phyloP scores from a whole-genome alignment of 1,139 yeast species.

The Yarrowia galli region DNA sequence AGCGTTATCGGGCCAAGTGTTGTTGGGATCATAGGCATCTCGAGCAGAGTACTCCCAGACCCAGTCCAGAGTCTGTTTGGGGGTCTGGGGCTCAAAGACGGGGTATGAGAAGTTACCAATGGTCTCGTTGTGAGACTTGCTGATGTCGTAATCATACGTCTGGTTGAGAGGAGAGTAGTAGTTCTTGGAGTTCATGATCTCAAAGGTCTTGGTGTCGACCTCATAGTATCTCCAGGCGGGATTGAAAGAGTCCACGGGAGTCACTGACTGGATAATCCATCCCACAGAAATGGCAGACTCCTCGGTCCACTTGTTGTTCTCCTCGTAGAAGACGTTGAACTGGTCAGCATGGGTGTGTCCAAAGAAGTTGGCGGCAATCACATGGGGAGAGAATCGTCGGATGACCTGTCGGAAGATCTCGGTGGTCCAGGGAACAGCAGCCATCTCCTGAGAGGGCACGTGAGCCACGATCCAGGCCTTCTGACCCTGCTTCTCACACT shows the following conservation, averaged over 20 bases:
- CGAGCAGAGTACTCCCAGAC: constrained; percentile 45
- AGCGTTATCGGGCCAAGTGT: constrained; percentile 44
- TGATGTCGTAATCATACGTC: constrained; percentile 54
- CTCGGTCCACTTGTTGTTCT: constrained; percentile 52
- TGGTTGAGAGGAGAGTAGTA: constrained; percentile 53
- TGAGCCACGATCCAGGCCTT: constrained; percentile 78
- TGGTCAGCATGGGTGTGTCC: constrained; percentile 80
- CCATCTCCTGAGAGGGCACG: constrained; percentile 60
- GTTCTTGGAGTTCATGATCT: constrained; percentile 65
- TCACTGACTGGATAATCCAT: constrained; percentile 71
- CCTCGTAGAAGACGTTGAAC: constrained; percentile 63
- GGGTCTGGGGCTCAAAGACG: constrained; percentile 38
- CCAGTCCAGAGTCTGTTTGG: constrained; percentile 42
- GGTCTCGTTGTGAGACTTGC: constrained; percentile 39
- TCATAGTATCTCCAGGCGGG: constrained; percentile 47
- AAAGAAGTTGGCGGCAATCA: constrained; percentile 71
- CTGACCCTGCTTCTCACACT: constrained; percentile 62
- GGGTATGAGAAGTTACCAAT: constrained; percentile 13
- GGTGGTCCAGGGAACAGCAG: constrained; percentile 66
- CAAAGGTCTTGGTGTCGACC: constrained; percentile 68
- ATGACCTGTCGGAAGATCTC: constrained; percentile 63
- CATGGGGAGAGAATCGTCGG: constrained; percentile 69
- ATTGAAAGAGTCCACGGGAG: constrained; percentile 55
- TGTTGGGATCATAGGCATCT: constrained; percentile 41
- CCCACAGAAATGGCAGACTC: constrained; percentile 62